Evolutionary conservation across 2,329 filamentous ascomycete species (phyloP).

Genomic region (Aphanocladium album): DNA sequence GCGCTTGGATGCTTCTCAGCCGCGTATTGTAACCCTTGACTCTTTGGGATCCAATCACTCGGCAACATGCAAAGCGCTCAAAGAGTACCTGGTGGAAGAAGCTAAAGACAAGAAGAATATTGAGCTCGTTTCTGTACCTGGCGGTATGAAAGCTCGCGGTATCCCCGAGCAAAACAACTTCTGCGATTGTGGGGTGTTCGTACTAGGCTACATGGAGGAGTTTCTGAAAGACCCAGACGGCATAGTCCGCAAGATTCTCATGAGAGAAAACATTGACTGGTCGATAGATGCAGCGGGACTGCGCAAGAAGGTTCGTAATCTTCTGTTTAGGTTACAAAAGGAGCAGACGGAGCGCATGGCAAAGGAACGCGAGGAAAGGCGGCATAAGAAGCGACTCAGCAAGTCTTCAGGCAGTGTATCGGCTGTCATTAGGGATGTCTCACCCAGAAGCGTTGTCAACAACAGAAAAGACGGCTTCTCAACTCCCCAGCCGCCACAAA

Average conservation of each 20-base stretch:
- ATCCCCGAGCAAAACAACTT: conserved; percentile 80
- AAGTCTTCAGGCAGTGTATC: neutral
- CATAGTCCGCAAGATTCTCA: conserved; percentile 64
- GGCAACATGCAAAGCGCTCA: conserved; percentile 61
- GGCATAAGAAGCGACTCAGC: neutral
- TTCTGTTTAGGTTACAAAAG: conserved; percentile 58
- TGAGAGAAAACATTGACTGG: conserved; percentile 47
- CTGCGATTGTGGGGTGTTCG: conserved; percentile 83
- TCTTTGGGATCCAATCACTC: conserved; percentile 67
- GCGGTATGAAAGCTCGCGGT: conserved; percentile 62
- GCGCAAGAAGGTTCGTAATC: conserved; percentile 59
- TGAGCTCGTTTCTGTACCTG: conserved; percentile 31
- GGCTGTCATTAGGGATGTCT: conserved; percentile 2
- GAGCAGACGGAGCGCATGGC: conserved; percentile 46
- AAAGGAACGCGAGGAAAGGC: conserved; percentile 31
- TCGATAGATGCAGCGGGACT: conserved; percentile 54
- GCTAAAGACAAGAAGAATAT: conserved; percentile 55
- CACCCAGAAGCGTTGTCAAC: neutral
- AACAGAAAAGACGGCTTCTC: neutral
- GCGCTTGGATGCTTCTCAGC: conserved; percentile 42
- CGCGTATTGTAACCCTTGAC: conserved; percentile 80
- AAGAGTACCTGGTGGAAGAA: conserved; percentile 72
- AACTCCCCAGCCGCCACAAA: neutral
- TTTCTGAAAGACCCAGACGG: conserved; percentile 71
- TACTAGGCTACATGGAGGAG: conserved; percentile 77